Percentiles rank a stretch among this genome's conserved stretches.
Conservation (phyloP, 2,329 filamentous ascomycete species). For the Trichophyton equinum region DNA sequence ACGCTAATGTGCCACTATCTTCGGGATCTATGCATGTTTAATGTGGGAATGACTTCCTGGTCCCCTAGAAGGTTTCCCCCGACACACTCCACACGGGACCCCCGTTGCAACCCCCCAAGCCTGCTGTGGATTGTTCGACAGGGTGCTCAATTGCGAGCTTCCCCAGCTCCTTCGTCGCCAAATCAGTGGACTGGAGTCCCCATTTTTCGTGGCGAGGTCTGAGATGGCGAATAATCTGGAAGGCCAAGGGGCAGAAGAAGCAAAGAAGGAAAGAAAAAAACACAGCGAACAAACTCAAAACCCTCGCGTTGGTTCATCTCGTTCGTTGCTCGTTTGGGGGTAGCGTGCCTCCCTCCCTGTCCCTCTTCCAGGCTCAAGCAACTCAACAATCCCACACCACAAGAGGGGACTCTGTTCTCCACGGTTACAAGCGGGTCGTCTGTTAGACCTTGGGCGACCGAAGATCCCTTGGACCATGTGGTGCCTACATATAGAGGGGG, state of each 20-base stretch:
- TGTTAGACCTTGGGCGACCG: background rate
- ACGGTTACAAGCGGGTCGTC: conserved; percentile 12
- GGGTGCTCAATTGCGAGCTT: background rate
- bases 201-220: background rate
- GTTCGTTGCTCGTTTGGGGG: background rate
- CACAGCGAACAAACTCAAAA: background rate
- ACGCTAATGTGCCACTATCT: conserved; percentile 3
- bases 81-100: conserved; percentile 2
- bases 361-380: conserved; percentile 1
- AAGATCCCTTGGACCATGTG: conserved; percentile 1
- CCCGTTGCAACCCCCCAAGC: conserved; percentile 3
- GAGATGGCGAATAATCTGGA: conserved; percentile 1
- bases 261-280: background rate
- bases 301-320: background rate
- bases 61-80: background rate
- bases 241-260: background rate
- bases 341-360: conserved; percentile 1
- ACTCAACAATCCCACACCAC: background rate
- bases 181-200: background rate
- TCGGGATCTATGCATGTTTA: background rate
- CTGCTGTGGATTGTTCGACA: background rate
- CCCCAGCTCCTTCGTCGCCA: conserved; percentile 1
- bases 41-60: background rate
- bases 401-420: background rate
- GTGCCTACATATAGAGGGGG: conserved; percentile 10